Evolutionary conservation across 75 land plant genomes (phyloP).

Genomic region (Cunninghamia lanceolata): DNA sequence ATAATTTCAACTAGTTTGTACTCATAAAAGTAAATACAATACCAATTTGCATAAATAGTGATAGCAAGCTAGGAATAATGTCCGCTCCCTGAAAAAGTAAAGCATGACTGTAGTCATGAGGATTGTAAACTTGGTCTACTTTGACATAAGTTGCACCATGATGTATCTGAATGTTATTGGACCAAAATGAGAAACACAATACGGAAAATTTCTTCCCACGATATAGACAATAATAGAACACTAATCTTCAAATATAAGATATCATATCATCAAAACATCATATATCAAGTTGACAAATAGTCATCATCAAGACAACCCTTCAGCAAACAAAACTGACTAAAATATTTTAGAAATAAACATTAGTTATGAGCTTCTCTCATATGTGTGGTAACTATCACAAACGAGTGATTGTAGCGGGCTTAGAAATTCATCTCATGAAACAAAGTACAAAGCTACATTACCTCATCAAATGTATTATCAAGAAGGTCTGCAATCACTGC

Average conservation of each 20-base stretch:
- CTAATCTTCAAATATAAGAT: background rate
- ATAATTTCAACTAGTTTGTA: background rate
- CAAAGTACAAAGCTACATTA: conserved; percentile 8
- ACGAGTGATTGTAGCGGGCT: background rate
- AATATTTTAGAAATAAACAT: background rate
- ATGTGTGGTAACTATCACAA: background rate
- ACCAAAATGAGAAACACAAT: background rate
- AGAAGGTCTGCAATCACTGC: conserved; percentile 93
- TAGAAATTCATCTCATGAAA: background rate
- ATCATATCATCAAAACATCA: background rate
- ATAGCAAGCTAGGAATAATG: background rate
- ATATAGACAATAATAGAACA: background rate
- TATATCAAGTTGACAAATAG: background rate
- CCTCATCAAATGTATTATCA: conserved; percentile 97
- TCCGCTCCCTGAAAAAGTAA: conserved; percentile 74
- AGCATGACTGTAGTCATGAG: conserved; percentile 53
- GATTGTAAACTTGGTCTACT: conserved; percentile 53
- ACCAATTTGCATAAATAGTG: background rate
- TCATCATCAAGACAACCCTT: background rate
- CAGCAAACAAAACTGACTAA: background rate
- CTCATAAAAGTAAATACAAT: background rate
- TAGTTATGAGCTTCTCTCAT: background rate
- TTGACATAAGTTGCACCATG: conserved; percentile 92
- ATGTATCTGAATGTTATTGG: conserved; percentile 41
- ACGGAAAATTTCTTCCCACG: background rate